Percentiles rank a stretch among this genome's conserved stretches.
These are phyloP conservation scores for Apiospora sp. DNA, from an alignment of 2,329 filamentous ascomycete genomes.

Conservation along the genomic window DNA sequence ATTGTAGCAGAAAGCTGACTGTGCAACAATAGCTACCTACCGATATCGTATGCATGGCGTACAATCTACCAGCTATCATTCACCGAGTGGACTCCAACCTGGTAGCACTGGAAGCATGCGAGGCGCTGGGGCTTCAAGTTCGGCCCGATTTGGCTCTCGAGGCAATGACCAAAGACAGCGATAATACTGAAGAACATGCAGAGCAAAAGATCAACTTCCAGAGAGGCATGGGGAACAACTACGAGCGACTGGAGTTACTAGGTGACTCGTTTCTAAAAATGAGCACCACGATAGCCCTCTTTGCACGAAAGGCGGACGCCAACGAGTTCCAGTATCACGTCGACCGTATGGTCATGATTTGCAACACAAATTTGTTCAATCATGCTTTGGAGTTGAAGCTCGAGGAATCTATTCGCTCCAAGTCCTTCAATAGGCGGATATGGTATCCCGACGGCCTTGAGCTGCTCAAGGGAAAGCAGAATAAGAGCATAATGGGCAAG, in stretches of 20 bases:
- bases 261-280: slow-evolving; percentile 96
- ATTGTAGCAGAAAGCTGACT: slow-evolving; percentile 28
- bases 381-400: slow-evolving; percentile 72
- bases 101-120: slow-evolving; percentile 79
- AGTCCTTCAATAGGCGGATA: slow-evolving; percentile 78
- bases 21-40: slow-evolving; percentile 65
- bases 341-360: slow-evolving; percentile 87
- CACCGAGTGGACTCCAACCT: slow-evolving; percentile 83
- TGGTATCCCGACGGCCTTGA: slow-evolving; percentile 90
- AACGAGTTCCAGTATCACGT: slow-evolving; percentile 91
- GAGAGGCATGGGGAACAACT: slow-evolving; percentile 90
- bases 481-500: slow-evolving; percentile 69
- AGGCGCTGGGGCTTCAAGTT: slow-evolving; percentile 69
- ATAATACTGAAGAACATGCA: slow-evolving; percentile 78
- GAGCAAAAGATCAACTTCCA: slow-evolving; percentile 76
- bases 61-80: slow-evolving; percentile 84
- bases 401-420: slow-evolving; percentile 82
- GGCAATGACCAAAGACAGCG: slow-evolving; percentile 90
- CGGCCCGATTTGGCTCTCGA: slow-evolving; percentile 78
- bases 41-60: slow-evolving; percentile 74
- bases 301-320: slow-evolving; percentile 76
- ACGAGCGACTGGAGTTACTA: slow-evolving; percentile 92
- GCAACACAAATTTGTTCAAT: slow-evolving; percentile 89
- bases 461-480: slow-evolving; percentile 76
- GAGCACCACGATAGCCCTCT: slow-evolving; percentile 89